Conservation (phyloP, 441 rosid genomes). For the Theobroma grandiflorum region DNA sequence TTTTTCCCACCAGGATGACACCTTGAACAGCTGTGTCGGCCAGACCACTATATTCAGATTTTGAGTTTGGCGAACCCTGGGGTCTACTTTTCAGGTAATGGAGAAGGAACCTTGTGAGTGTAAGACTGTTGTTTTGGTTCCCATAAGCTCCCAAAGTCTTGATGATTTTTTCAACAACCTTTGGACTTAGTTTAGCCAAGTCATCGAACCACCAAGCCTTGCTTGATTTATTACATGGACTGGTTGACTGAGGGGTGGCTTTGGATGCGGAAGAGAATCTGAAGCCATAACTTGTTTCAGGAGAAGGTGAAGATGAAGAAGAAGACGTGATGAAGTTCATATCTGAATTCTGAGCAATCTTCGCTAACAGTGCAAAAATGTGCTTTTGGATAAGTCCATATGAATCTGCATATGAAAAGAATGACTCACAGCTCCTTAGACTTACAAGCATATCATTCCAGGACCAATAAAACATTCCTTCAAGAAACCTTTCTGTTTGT, state of each 20-base stretch:
- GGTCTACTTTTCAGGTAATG: slow-evolving; percentile 61
- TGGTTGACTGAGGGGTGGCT: slow-evolving; percentile 36
- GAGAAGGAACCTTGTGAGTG: slow-evolving; percentile 71
- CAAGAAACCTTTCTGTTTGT: slow-evolving; percentile 61
- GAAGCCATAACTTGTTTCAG: slow-evolving; percentile 55
- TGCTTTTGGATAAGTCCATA: slow-evolving; percentile 62
- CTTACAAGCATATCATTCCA: slow-evolving; percentile 60
- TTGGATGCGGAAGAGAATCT: slow-evolving; percentile 47
- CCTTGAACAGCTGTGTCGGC: slow-evolving; percentile 69
- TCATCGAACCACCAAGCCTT: slow-evolving; percentile 87
- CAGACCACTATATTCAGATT: slow-evolving; percentile 44
- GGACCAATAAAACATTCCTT: slow-evolving; percentile 67
- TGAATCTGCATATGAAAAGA: slow-evolving; percentile 59
- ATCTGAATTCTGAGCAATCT: slow-evolving; percentile 64
- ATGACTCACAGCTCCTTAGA: slow-evolving; percentile 64
- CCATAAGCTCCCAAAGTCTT: slow-evolving; percentile 56
- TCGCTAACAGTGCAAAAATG: slow-evolving; percentile 56
- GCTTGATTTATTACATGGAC: slow-evolving; percentile 41
- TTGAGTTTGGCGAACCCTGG: slow-evolving; percentile 25
- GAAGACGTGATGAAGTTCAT: slow-evolving; percentile 46
- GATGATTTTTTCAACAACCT: slow-evolving; percentile 51
- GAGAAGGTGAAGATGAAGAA: slow-evolving; percentile 61
- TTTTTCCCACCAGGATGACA: slow-evolving; percentile 45
- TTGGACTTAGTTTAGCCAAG: slow-evolving; percentile 55
- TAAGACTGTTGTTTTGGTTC: slow-evolving; percentile 57